phyloP scores from a whole-genome alignment of 176 grass and related monocot genomes.

The Hyparrhenia diplandra region DNA sequence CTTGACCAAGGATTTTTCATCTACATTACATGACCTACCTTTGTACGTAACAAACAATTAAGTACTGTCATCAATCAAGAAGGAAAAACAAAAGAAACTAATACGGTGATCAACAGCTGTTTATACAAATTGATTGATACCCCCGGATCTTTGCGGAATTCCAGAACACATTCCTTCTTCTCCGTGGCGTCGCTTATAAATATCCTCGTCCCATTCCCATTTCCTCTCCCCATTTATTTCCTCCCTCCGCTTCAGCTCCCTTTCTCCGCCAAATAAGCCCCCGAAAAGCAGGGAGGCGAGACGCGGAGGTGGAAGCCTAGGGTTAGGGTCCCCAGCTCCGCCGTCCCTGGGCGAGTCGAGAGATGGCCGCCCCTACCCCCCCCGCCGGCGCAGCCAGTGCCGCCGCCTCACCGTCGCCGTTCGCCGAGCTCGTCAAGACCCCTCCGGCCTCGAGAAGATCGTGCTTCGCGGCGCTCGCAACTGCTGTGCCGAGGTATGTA shows the following conservation, averaged over 20 bases:
- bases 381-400: neutral
- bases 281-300: neutral
- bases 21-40: too few species aligned
- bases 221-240: constrained; percentile 27
- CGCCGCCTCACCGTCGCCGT: constrained; percentile 16
- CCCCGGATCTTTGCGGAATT: neutral
- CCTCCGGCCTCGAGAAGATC: constrained; percentile 54
- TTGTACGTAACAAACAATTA: too few species aligned
- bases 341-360: constrained; percentile 6
- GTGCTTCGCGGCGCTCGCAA: constrained; percentile 34
- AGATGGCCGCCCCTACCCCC: constrained; percentile 32
- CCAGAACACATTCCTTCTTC: neutral
- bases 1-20: too few species aligned
- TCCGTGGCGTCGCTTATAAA: constrained; percentile 35
- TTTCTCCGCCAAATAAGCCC: constrained; percentile 29
- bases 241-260: constrained; percentile 9
- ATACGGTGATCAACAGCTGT: too few species aligned
- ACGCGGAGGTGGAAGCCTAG: neutral
- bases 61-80: too few species aligned
- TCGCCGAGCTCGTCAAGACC: constrained; percentile 36
- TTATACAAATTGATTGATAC: too few species aligned
- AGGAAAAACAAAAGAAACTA: neutral
- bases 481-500: constrained; percentile 48
- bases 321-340: constrained; percentile 10
- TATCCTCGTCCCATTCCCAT: neutral